Evolutionary conservation across 208 protist genomes (phyloP).

Genomic region (Phytomonas sp.): DNA sequence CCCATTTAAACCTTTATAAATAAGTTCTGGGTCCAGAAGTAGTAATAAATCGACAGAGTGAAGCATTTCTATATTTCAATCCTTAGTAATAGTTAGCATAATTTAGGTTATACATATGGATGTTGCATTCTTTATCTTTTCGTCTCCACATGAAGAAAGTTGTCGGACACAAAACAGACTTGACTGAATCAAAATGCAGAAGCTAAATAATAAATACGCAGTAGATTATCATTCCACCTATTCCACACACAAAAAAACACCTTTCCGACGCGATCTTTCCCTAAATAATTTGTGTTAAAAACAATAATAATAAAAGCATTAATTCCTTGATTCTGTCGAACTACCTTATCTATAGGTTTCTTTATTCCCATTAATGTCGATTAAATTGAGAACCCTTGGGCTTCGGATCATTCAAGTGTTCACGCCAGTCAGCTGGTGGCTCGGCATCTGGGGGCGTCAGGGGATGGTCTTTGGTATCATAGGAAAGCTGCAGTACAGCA

Average conservation of each 20-base stretch:
- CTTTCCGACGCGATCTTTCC: not conserved
- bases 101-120: not conserved
- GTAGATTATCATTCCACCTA: not conserved
- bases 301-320: constrained; percentile 1
- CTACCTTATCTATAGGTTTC: not conserved
- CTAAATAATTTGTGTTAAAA: not conserved
- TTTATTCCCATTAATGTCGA: not conserved
- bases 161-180: not conserved
- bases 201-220: not conserved
- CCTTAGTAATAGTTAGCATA: not conserved
- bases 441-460: constrained; percentile 70
- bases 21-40: not conserved
- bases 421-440: constrained; percentile 69
- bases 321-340: not conserved
- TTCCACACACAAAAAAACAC: not conserved
- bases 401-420: constrained; percentile 54
- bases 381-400: constrained; percentile 8
- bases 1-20: not conserved
- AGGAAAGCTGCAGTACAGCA: constrained; percentile 61
- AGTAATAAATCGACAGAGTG: not conserved
- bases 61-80: not conserved
- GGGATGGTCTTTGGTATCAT: constrained; percentile 63
- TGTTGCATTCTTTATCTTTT: not conserved
- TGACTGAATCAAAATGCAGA: not conserved
- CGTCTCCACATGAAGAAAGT: not conserved